phyloP scores from a whole-genome alignment of 345 rosid genomes.

The Moricandia arvensis region DNA sequence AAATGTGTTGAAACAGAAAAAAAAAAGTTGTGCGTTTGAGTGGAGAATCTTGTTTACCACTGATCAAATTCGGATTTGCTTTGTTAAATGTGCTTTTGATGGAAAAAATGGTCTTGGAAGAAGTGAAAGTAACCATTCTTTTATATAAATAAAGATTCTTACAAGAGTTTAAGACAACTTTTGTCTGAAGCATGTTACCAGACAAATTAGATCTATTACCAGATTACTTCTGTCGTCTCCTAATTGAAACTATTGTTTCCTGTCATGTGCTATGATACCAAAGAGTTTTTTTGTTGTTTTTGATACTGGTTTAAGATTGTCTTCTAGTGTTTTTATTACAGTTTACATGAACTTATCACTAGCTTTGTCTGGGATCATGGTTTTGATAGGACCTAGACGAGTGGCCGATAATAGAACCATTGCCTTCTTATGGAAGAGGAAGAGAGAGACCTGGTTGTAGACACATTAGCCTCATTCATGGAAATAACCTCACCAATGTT shows the following conservation, averaged over 20 bases:
- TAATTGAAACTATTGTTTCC: neutral
- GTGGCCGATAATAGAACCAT: slow-evolving; percentile 88
- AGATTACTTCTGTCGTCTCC: slow-evolving; percentile 10
- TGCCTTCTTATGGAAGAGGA: slow-evolving; percentile 99
- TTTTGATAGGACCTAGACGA: slow-evolving; percentile 64
- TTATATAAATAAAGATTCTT: neutral
- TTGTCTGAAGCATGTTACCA: slow-evolving; percentile 31
- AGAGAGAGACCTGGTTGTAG: slow-evolving; percentile 96
- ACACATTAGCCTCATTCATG: slow-evolving; percentile 97
- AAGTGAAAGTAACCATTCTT: slow-evolving; percentile 8
- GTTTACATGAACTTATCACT: neutral
- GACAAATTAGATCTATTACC: slow-evolving; percentile 14
- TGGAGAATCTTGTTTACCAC: neutral
- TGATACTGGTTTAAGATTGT: slow-evolving; percentile 8
- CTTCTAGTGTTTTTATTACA: slow-evolving; percentile 15
- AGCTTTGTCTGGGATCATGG: slow-evolving; percentile 15
- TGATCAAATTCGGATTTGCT: neutral
- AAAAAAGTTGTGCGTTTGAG: neutral
- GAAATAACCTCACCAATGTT: slow-evolving; percentile 78
- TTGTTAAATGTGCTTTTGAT: slow-evolving; percentile 2
- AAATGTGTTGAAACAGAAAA: neutral
- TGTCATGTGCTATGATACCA: slow-evolving; percentile 24
- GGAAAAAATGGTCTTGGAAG: neutral
- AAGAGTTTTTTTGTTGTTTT: neutral
- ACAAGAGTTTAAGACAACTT: slow-evolving; percentile 26